phyloP scores from a whole-genome alignment of 2,329 filamentous ascomycete genomes.

The Penicillium psychrosexuale region DNA sequence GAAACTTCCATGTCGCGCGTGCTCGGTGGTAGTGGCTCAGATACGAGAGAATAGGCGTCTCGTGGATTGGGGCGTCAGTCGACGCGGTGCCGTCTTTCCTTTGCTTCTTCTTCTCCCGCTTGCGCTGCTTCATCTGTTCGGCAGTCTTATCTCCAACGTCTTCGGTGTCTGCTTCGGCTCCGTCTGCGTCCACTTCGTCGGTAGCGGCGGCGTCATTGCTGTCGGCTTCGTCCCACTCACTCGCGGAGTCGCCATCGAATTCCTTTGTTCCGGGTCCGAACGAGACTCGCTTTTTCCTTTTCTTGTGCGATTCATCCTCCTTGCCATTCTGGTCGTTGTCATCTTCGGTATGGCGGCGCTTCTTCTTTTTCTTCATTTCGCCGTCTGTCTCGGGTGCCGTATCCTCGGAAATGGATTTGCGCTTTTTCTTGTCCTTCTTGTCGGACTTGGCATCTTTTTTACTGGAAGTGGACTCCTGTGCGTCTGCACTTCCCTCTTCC shows the following conservation, averaged over 20 bases:
- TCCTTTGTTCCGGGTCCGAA: constrained; percentile 63
- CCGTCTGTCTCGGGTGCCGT: constrained; percentile 18
- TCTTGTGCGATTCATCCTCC: constrained; percentile 15
- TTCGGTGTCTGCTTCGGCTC: constrained; percentile 16
- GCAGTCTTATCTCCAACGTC: constrained; percentile 21
- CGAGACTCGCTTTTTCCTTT: constrained; percentile 57
- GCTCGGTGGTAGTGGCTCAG: constrained; percentile 70
- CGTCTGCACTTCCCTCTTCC: constrained; percentile 24
- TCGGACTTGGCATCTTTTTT: constrained; percentile 13
- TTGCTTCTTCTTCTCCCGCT: constrained; percentile 29
- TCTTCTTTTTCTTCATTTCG: constrained; percentile 21
- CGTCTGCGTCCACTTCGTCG: constrained; percentile 16
- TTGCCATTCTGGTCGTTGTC: constrained; percentile 14
- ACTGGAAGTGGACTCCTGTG: not conserved
- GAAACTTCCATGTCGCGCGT: constrained; percentile 83
- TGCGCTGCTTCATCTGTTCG: constrained; percentile 32
- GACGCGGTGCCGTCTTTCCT: constrained; percentile 17
- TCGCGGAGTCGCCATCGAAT: constrained; percentile 47
- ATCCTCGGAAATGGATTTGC: constrained; percentile 14
- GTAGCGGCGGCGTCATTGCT: constrained; percentile 9
- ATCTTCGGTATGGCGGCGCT: constrained; percentile 21
- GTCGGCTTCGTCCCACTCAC: constrained; percentile 5
- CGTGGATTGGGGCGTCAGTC: constrained; percentile 23
- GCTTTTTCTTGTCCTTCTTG: constrained; percentile 25
- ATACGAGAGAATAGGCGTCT: constrained; percentile 66